A percentile compares a stretch with the other conserved stretches of the same genome.
phyloP scores from a whole-genome alignment of 2,329 filamentous ascomycete species.

The Magnaporthiopsis rhizophila region DNA sequence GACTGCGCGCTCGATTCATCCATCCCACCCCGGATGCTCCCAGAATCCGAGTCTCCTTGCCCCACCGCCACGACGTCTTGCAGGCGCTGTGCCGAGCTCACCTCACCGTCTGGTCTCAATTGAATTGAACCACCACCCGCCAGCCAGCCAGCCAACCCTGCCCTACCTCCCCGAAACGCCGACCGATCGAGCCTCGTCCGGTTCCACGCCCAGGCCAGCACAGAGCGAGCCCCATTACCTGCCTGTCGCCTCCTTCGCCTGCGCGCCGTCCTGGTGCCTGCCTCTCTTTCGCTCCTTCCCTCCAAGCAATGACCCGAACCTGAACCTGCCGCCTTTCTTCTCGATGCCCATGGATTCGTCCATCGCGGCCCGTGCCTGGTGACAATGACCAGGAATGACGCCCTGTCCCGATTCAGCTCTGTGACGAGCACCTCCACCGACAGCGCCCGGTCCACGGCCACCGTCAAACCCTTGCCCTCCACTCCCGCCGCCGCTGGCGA shows the following conservation, averaged over 20 bases:
- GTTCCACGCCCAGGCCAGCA: not conserved
- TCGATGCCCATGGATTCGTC: conserved; percentile 12
- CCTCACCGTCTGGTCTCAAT: not conserved
- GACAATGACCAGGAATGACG: conserved; percentile 63
- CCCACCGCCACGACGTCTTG: not conserved
- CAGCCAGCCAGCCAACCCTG: not conserved
- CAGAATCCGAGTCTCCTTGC: not conserved
- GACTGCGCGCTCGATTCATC: not conserved
- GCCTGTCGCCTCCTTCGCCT: not conserved
- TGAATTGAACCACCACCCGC: not conserved
- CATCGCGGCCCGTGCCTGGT: conserved; percentile 13
- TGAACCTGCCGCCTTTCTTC: not conserved
- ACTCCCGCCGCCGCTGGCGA: conserved; percentile 18
- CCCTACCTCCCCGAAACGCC: not conserved
- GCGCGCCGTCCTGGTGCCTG: not conserved
- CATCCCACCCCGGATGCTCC: not conserved
- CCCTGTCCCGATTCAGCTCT: conserved; percentile 56
- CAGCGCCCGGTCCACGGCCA: conserved; percentile 60
- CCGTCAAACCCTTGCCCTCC: conserved; percentile 41
- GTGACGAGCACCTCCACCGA: conserved; percentile 57
- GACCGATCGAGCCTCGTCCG: not conserved
- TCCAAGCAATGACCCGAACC: not conserved
- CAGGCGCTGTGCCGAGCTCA: not conserved
- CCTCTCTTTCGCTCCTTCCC: not conserved
- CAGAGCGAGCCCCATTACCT: not conserved